phyloP scores from a whole-genome alignment of 2,329 filamentous ascomycete genomes.

The Aspergillus fumigatiaffinis region DNA sequence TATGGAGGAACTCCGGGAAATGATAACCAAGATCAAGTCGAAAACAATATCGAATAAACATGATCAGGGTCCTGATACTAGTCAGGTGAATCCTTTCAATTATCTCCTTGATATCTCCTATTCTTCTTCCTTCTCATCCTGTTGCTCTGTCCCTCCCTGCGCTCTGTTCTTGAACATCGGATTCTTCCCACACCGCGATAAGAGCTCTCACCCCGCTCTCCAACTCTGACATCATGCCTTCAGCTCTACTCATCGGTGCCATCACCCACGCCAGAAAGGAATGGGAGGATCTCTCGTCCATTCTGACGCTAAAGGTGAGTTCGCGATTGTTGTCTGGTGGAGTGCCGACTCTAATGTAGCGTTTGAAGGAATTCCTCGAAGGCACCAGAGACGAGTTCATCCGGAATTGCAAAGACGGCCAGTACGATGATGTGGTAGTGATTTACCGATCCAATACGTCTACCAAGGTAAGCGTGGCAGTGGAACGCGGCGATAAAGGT shows the following conservation, averaged over 20 bases:
- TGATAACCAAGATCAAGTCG: not conserved
- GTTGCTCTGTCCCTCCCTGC: not conserved
- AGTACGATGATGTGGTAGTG: constrained; percentile 53
- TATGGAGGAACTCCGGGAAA: not conserved
- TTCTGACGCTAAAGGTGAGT: constrained; percentile 40
- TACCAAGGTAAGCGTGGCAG: constrained; percentile 35
- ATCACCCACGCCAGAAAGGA: constrained; percentile 42
- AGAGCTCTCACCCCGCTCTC: constrained; percentile 2
- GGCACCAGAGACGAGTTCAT: constrained; percentile 56
- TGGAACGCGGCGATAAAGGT: not conserved
- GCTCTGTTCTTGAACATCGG: not conserved
- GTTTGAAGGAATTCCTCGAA: constrained; percentile 48
- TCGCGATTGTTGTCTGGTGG: not conserved
- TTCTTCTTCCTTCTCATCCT: not conserved
- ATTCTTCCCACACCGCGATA: not conserved
- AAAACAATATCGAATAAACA: not conserved
- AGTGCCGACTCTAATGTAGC: too few relatives aligned
- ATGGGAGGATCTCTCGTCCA: constrained; percentile 40
- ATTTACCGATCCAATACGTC: constrained; percentile 59
- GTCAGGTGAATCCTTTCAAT: not conserved
- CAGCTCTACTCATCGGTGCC: constrained; percentile 43
- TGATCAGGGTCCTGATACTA: not conserved
- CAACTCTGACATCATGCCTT: constrained; percentile 29
- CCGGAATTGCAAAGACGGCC: constrained; percentile 50
- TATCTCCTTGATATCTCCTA: not conserved